phyloP scores from a whole-genome alignment of 352 stramenopile genomes.

The Globisporangium radiosum region DNA sequence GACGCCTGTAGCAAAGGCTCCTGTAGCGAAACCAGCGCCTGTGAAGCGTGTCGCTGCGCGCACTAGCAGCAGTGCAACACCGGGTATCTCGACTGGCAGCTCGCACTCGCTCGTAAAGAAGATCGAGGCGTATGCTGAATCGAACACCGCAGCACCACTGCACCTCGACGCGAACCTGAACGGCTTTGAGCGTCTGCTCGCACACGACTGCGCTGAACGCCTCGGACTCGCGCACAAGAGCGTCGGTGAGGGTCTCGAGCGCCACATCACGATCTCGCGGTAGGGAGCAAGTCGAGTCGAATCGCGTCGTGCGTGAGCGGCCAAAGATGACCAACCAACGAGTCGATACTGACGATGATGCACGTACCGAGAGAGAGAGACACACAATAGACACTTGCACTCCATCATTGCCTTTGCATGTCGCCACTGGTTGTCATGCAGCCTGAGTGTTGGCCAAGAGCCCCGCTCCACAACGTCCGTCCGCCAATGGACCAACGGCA shows the following conservation, averaged over 20 bases:
- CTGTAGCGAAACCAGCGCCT: constrained; percentile 3
- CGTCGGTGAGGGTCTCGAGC: constrained; percentile 57
- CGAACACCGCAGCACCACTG: constrained; percentile 32
- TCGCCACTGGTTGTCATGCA: too few species aligned
- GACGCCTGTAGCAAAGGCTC: not conserved
- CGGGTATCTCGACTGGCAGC: constrained; percentile 52
- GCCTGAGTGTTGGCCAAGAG: too few species aligned
- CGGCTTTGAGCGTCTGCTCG: constrained; percentile 73
- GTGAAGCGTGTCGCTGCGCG: constrained; percentile 6
- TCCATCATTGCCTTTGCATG: too few species aligned
- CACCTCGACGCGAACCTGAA: constrained; percentile 76
- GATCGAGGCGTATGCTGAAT: constrained; percentile 64
- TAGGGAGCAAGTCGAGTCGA: not conserved
- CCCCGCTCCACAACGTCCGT: too few species aligned
- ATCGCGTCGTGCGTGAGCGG: too few species aligned
- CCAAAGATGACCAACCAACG: too few species aligned
- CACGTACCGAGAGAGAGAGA: too few species aligned
- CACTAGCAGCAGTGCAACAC: constrained; percentile 12
- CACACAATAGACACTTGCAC: too few species aligned
- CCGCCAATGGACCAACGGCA: too few species aligned
- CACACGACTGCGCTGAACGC: constrained; percentile 76
- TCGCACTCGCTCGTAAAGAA: constrained; percentile 81
- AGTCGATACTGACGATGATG: too few species aligned
- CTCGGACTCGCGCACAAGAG: constrained; percentile 70
- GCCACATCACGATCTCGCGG: constrained; percentile 66